Percentiles rank a stretch among this genome's conserved stretches.
phyloP scores from a whole-genome alignment of 768 basidiomycete genomes.

The Hygrophoropsis aurantiaca region DNA sequence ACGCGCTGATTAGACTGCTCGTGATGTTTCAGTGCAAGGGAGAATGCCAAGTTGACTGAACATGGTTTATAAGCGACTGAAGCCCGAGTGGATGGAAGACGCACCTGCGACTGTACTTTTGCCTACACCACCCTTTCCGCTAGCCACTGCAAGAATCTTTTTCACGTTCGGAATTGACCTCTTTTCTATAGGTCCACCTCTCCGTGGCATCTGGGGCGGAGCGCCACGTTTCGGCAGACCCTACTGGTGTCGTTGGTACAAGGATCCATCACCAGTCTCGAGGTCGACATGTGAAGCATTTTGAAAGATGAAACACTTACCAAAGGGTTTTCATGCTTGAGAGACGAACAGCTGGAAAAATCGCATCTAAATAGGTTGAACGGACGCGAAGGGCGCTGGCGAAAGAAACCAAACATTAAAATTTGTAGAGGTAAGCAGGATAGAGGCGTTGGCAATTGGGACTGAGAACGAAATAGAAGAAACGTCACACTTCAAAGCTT shows the following conservation, averaged over 20 bases:
- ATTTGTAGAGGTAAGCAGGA: too few species aligned
- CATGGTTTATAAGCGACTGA: slow-evolving; percentile 9
- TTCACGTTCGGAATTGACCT: slow-evolving; percentile 70
- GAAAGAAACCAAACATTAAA: too few species aligned
- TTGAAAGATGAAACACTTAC: slow-evolving; percentile 30
- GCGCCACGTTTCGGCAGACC: slow-evolving; percentile 31
- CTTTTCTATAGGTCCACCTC: slow-evolving; percentile 52
- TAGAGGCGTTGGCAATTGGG: too few species aligned
- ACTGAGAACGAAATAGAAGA: too few species aligned
- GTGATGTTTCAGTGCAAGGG: slow-evolving; percentile 51
- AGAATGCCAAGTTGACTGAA: slow-evolving; percentile 80
- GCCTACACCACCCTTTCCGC: slow-evolving; percentile 95
- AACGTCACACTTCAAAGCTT: too few species aligned
- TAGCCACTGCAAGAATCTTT: slow-evolving; percentile 81
- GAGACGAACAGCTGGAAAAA: slow-evolving; percentile 21
- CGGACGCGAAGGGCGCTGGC: slow-evolving; percentile 17
- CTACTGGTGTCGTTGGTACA: slow-evolving; percentile 17
- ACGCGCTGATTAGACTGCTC: slow-evolving; percentile 37
- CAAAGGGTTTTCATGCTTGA: slow-evolving; percentile 57
- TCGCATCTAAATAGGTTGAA: slow-evolving; percentile 1
- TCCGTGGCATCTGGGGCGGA: slow-evolving; percentile 62
- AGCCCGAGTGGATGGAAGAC: slow-evolving; percentile 12
- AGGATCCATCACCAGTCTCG: neutral
- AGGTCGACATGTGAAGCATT: neutral
- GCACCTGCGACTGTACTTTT: slow-evolving; percentile 91